Evolutionary conservation across 495 filamentous ascomycete genomes (phyloP).

Genomic region (Beverwykella pulmonaria): DNA sequence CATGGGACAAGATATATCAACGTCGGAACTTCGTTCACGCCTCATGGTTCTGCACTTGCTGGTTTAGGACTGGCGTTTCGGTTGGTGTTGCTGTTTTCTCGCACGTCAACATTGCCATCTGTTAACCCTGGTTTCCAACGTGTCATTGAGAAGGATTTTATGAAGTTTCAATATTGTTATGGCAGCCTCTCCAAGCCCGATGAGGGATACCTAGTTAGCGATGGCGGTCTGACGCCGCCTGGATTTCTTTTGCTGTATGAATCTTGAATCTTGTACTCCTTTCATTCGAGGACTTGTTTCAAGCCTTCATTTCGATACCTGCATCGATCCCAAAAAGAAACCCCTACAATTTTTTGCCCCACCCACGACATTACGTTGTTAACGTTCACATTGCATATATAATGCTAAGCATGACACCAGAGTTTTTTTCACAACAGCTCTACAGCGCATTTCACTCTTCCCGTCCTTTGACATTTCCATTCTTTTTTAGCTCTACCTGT

Average conservation of each 20-base stretch:
- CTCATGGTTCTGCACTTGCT: too few relatives aligned
- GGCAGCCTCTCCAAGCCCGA: background rate
- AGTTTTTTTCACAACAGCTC: background rate
- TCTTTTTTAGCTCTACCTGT: slow-evolving; percentile 13
- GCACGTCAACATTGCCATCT: background rate
- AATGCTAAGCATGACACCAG: background rate
- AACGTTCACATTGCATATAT: background rate
- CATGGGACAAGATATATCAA: background rate
- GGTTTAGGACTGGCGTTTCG: background rate
- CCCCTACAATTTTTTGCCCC: background rate
- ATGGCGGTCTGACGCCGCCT: too few relatives aligned
- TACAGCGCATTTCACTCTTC: slow-evolving; percentile 11
- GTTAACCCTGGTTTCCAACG: background rate
- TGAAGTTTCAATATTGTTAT: background rate
- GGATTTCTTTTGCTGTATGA: too few relatives aligned
- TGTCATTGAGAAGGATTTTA: too few relatives aligned
- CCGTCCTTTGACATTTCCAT: slow-evolving; percentile 13
- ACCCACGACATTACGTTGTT: background rate
- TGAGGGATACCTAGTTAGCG: too few relatives aligned
- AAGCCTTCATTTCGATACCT: slow-evolving; percentile 7
- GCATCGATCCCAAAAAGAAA: slow-evolving; percentile 1
- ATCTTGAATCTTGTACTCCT: background rate
- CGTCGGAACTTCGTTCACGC: background rate
- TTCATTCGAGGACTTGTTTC: background rate
- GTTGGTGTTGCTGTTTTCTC: background rate